phyloP scores from a whole-genome alignment of 176 grass and related monocot genomes.

The Areca catechu region DNA sequence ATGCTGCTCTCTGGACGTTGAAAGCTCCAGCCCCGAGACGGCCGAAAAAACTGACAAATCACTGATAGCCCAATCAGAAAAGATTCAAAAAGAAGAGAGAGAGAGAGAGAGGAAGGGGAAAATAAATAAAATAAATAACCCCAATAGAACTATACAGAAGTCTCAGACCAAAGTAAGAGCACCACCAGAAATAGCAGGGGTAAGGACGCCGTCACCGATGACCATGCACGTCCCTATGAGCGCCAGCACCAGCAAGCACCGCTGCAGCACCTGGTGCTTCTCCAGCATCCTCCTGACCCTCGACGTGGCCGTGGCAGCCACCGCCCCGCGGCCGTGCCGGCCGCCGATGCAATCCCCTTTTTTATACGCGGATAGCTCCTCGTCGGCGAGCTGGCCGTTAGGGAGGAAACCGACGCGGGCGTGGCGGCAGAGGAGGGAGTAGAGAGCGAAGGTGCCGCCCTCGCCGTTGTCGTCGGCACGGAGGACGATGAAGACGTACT shows the following conservation, averaged over 20 bases:
- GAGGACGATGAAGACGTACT: slow-evolving; percentile 97
- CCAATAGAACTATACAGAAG: no score
- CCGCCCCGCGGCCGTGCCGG: slow-evolving; percentile 3
- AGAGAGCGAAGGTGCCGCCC: slow-evolving; percentile 98
- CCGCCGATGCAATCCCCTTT: slow-evolving; percentile 23
- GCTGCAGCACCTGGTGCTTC: slow-evolving; percentile 63
- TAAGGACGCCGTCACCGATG: slow-evolving; percentile 92
- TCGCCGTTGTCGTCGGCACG: slow-evolving; percentile 95
- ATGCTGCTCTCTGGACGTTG: slow-evolving; percentile 84
- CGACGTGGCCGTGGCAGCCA: slow-evolving; percentile 7
- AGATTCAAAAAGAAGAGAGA: no score
- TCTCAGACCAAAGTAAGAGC: not conserved
- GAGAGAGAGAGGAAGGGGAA: no score
- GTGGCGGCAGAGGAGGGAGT: slow-evolving; percentile 90
- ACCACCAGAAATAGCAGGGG: slow-evolving; percentile 80
- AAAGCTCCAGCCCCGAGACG: slow-evolving; percentile 88
- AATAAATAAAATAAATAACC: no score
- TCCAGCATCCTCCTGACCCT: slow-evolving; percentile 51
- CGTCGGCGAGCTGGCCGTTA: slow-evolving; percentile 47
- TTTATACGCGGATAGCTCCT: slow-evolving; percentile 23
- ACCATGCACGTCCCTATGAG: slow-evolving; percentile 93
- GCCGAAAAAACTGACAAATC: slow-evolving; percentile 81
- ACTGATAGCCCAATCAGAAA: no score
- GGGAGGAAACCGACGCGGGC: slow-evolving; percentile 77
- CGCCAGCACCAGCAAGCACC: slow-evolving; percentile 60